Base-by-base conservation (phyloP, 495 filamentous ascomycete genomes). In the Tuber aestivum region DNA sequence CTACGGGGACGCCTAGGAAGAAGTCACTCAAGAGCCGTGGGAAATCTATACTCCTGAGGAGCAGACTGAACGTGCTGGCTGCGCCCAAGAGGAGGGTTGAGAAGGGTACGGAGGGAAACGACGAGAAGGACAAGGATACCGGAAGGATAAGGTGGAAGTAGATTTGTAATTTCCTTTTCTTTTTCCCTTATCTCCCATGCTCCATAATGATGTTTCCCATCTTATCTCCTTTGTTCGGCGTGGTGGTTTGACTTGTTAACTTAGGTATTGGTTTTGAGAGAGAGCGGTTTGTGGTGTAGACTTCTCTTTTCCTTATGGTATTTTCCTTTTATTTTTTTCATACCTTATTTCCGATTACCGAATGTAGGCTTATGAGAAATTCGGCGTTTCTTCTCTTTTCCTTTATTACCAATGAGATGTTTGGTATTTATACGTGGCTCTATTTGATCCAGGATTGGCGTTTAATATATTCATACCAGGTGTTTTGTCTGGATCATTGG, bases 81-180 rank as follows among this genome's bases (percentile, higher is more conserved):
- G 78, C 78, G 2, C 81, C 81, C 23, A 83, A 80, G 76, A 82
- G 77, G n/a, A 78, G 72, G 74, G 70, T 71, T 35, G 76, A 76
- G 27, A 27, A 27, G 70, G 61, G 20, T 8, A 4, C 27, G 10
- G 56, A 35, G 32, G 16, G 56, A 3, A 32, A 32, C 56, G 76
- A 77, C 18, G 78, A 72, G 20, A 73, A 79, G 70, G 70, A 65
- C n/a, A 42, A 75, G 16, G 78, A 77, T 16, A 72, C 65, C 20
- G 73, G 75, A 44, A 79, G 48, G 37, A 56, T 40, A 37, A 32
- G 65, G 70, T 79, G 78, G 78, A 74, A 78, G 70, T 78, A 77
- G 50, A 65, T 12, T 65, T 16, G 27, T 14, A 35, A 32, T 65
- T 35, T 65, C 14, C 27, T 65, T 65, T 35, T 61, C n/a, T 65